Evolutionary conservation across 2,329 filamentous ascomycete genomes (phyloP), one percentile per base, ranked within the genome.

Genomic region (Diplodia seriata): DNA sequence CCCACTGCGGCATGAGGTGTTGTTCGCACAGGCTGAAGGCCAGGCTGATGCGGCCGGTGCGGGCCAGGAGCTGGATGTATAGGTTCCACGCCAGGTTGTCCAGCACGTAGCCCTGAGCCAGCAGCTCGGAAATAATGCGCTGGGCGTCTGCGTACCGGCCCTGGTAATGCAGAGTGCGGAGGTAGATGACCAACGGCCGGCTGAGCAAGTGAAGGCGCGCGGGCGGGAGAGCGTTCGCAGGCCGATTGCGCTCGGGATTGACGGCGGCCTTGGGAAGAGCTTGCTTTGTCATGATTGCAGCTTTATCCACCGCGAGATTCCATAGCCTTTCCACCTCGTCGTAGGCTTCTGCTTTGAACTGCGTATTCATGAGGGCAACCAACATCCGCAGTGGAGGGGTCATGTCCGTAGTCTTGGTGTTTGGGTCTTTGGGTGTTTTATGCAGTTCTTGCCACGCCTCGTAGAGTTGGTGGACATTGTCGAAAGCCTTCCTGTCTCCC

Each of bases 1-100:
- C 86, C 86, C 93, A 97, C 40, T 86, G 84, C 1, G 86, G 85
- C 86, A 97, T 96, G 67, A 98, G 88, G 69, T 88, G 87, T 31
- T 84, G 80, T 80, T 98, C 94, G 75, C 91, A 94, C 63, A 89
- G 80, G 26, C 81, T 76, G 79, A 95, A 97, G 47, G 93, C 93
- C 23, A 90, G 83, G 57, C 87, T 79, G 73, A 86, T 85, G 55
- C 85, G 83, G 55, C 85, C 84, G 66, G 88, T 83, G 15, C 83
- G 81, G 29, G 88, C 87, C 33, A 97, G 86, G 62, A 85, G 79
- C 73, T 90, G 87, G 67, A 97, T 85, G 71, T 91, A 89, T 62
- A 86, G 84, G 76, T 97, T 95, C 93, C 93, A 97, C 72, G 92
- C 93, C 73, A 85, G 85, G 75, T 87, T 89, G 74, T 92, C 90